A percentile compares a stretch with the other conserved stretches of the same genome.
These are phyloP conservation scores for Urochloa ruziziensis DNA, from an alignment of 176 grass and related monocot genomes.

Conservation along the genomic window DNA sequence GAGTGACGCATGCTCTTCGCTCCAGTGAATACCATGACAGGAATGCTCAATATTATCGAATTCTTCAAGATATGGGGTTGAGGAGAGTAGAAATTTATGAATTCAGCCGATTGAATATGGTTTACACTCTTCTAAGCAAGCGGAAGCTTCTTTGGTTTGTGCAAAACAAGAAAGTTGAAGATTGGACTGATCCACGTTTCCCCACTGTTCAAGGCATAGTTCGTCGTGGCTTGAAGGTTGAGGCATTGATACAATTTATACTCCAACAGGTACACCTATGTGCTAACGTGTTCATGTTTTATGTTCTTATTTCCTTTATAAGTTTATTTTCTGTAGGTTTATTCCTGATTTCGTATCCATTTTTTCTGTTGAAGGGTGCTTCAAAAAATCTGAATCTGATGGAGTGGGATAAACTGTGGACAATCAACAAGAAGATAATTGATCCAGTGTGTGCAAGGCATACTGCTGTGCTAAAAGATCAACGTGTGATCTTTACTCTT, in stretches of 20 bases:
- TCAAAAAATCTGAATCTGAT: constrained; percentile 96
- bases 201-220: constrained; percentile 91
- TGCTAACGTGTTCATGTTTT: not conserved
- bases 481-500: constrained; percentile 52
- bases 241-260: constrained; percentile 90
- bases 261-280: constrained; percentile 65
- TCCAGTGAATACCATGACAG: constrained; percentile 91
- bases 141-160: constrained; percentile 92
- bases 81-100: constrained; percentile 78
- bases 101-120: constrained; percentile 86
- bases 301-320: not conserved
- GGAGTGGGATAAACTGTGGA: constrained; percentile 99
- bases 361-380: constrained; percentile 60
- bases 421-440: constrained; percentile 93
- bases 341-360: not conserved
- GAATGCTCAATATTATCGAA: constrained; percentile 78
- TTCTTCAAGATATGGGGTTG: constrained; percentile 71
- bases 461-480: constrained; percentile 66
- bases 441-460: constrained; percentile 86
- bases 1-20: constrained; percentile 71
- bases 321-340: not conserved
- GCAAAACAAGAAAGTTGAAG: constrained; percentile 81
- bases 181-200: constrained; percentile 82
- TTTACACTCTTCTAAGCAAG: constrained; percentile 86
- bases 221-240: constrained; percentile 75